Conservation (phyloP, 768 basidiomycete species). For the Psilocybe azurescens region DNA sequence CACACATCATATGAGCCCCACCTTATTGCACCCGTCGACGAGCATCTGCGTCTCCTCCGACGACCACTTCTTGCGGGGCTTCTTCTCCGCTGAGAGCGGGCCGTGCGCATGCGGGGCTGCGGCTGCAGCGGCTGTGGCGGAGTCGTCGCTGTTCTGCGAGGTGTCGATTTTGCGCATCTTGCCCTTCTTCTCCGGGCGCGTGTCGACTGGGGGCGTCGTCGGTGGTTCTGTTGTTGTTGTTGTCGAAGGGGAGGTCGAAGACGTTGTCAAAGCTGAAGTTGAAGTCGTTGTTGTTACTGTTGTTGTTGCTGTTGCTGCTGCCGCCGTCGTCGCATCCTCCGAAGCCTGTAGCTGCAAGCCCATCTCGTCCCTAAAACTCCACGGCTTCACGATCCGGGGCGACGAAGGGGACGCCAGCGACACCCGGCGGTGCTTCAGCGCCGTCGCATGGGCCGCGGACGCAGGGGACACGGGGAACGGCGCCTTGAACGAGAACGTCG, state of each 20-base stretch:
- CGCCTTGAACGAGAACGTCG: slow-evolving; percentile 66
- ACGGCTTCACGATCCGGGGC: slow-evolving; percentile 69
- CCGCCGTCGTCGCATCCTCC: slow-evolving; percentile 21
- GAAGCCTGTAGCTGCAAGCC: slow-evolving; percentile 48
- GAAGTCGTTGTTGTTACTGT: too few relatives aligned
- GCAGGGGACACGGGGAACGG: slow-evolving; percentile 49
- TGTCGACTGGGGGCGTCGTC: neutral
- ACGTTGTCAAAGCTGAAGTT: neutral
- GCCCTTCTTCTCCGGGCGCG: slow-evolving; percentile 58
- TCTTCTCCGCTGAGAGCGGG: slow-evolving; percentile 56
- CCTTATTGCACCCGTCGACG: slow-evolving; percentile 83
- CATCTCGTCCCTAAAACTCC: slow-evolving; percentile 82
- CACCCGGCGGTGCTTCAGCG: slow-evolving; percentile 70
- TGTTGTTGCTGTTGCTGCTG: slow-evolving; percentile 1
- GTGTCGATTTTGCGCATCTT: slow-evolving; percentile 63
- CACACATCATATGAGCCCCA: slow-evolving; percentile 41
- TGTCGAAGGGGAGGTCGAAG: too few relatives aligned
- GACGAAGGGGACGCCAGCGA: slow-evolving; percentile 76
- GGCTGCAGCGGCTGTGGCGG: slow-evolving; percentile 32
- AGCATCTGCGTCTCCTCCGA: slow-evolving; percentile 88
- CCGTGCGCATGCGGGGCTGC: too few relatives aligned
- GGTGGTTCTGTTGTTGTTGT: too few relatives aligned
- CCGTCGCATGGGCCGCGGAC: slow-evolving; percentile 30
- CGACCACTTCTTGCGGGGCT: slow-evolving; percentile 84
- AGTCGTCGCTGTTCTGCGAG: slow-evolving; percentile 37